Evolutionary conservation across 2,329 filamentous ascomycete genomes (phyloP).

Genomic region (Penicillium sp.): DNA sequence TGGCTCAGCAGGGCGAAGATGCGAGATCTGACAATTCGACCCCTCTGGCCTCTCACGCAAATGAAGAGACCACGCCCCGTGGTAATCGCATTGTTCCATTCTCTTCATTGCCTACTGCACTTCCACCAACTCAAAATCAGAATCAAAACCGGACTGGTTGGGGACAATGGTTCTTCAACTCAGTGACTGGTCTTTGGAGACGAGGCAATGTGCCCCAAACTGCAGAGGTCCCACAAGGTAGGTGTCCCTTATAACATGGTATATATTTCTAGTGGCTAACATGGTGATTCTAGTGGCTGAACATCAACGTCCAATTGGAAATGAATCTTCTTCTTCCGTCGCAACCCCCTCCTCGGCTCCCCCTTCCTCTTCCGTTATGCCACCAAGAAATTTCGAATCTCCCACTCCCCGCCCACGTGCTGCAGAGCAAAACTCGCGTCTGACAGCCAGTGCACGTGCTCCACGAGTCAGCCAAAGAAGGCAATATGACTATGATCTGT

Average conservation of each 20-base stretch:
- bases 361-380: background rate
- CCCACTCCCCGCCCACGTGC: background rate
- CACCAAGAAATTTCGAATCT: background rate
- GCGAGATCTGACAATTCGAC: background rate
- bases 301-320: background rate
- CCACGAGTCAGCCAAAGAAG: background rate
- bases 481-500: conserved; percentile 2
- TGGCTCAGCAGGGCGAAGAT: conserved; percentile 34
- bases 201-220: conserved; percentile 6
- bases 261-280: conserved; percentile 1
- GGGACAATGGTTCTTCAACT: conserved; percentile 19
- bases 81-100: background rate
- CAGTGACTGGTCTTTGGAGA: conserved; percentile 19
- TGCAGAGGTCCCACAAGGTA: conserved; percentile 1
- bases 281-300: background rate
- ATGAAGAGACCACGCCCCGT: background rate
- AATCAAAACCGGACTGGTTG: conserved; percentile 1
- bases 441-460: background rate
- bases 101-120: conserved; percentile 3
- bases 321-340: background rate
- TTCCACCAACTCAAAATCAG: background rate
- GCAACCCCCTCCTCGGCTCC: background rate
- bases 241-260: background rate
- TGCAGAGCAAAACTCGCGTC: background rate
- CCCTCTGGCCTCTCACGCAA: background rate